phyloP scores from a whole-genome alignment of 1,139 yeast species.

The Yamadazyma atmosphaerica region DNA sequence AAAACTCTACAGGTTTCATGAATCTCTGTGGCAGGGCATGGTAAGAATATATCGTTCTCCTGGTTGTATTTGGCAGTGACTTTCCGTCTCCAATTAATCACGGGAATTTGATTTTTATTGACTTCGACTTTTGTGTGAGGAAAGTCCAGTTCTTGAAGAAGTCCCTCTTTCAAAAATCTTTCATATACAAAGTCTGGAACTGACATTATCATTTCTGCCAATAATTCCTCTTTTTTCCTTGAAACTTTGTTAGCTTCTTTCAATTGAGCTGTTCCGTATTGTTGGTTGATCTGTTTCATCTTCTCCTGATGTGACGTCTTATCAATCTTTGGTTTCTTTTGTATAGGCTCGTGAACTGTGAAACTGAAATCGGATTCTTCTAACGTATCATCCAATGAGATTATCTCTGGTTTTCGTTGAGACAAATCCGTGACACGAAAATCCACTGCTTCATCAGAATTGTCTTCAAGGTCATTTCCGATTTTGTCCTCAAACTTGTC shows the following conservation, averaged over 20 bases:
- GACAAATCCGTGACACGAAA: neutral
- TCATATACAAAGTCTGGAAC: conserved; percentile 15
- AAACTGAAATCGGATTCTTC: conserved; percentile 9
- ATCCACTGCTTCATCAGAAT: neutral
- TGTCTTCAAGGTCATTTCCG: neutral
- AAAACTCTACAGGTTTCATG: conserved; percentile 47
- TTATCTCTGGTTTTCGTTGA: neutral
- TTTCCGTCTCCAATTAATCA: conserved; percentile 37
- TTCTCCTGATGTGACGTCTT: neutral
- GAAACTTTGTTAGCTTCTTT: conserved; percentile 51
- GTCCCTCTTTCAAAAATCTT: conserved; percentile 32
- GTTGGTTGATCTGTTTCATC: neutral
- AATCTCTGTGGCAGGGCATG: conserved; percentile 40
- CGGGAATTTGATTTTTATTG: conserved; percentile 20
- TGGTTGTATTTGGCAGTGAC: conserved; percentile 43
- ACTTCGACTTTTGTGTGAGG: conserved; percentile 3
- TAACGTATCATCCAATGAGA: conserved; percentile 8
- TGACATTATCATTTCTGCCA: conserved; percentile 49
- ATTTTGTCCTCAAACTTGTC: neutral
- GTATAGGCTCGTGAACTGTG: neutral
- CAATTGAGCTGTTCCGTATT: conserved; percentile 31
- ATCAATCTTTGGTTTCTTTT: neutral
- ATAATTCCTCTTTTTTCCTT: conserved; percentile 50
- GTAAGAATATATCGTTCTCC: conserved; percentile 52
- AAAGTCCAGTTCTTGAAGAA: conserved; percentile 1